Base-by-base conservation (phyloP, 371 early-diverging fungal species). In the Quaeritorhiza haematococci region DNA sequence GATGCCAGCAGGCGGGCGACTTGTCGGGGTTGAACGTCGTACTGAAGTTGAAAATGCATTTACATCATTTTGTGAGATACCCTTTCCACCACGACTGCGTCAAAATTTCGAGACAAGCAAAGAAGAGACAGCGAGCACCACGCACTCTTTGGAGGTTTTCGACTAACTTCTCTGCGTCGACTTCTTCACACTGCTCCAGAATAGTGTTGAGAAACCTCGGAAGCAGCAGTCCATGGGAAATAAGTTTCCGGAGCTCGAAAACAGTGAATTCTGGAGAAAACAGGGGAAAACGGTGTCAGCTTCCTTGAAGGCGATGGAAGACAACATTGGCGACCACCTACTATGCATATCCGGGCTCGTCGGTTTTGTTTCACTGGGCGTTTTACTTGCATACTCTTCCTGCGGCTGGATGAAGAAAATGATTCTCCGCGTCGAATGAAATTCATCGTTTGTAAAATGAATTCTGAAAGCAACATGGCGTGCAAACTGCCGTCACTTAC, bases 191-290 rank as follows among this genome's bases (percentile, higher is more conserved):
- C 33, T 75, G 68, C 1, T 61, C 67, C 48, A 72, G 33, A n/a
- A 76, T 61, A 0, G 74, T 76, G 38, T 72, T 67, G 32, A 76
- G 56, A 45, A 76, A 69, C 1, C 62, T 58, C 3, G 76, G 72
- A 3, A 64, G 53, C 1, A 78, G 61, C 8, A 75, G 50, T 8
- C 81, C 81, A 42, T 78, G 78, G 4, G 78, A 68, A 33, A 80
- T 69, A 32, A 78, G 60, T 34, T 61, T 65, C 32, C 73, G 68
- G 21, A 80, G 55, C 35, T 80, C 77, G n/a, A 57, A 28, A 6
- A 76, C 57, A 8, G 66, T 69, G 49, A 76, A 55, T 13, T 55
- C 71, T 64, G 38, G 21, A 3, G 55, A 17, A 26, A 42, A 1
- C 30, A 33, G 19, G 15, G 41, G 29, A 28, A 1, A 10, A 4